These are phyloP conservation scores for Auriscalpium orientale DNA, from an alignment of 768 basidiomycete species.

Conservation along the genomic window DNA sequence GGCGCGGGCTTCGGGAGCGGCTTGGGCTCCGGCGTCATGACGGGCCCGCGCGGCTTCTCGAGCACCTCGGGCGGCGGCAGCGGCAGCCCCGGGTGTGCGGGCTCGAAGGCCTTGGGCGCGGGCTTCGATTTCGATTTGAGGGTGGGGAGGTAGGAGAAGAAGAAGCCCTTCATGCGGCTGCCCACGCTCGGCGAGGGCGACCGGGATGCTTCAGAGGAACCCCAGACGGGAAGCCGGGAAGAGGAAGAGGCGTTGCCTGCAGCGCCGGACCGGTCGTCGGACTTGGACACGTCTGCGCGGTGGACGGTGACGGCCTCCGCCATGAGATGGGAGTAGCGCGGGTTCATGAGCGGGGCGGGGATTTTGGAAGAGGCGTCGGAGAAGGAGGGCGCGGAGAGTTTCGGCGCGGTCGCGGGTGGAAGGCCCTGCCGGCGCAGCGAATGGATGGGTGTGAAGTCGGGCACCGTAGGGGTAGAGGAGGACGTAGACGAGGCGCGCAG, in stretches of 20 bases:
- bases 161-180: conserved; percentile 46
- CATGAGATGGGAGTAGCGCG: conserved; percentile 50
- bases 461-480: conserved; percentile 33
- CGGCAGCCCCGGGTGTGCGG: conserved; percentile 36
- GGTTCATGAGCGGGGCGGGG: conserved; percentile 41
- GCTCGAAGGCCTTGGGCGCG: conserved; percentile 14
- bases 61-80: conserved; percentile 49
- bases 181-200: conserved; percentile 31
- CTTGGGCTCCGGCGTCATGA: conserved; percentile 51
- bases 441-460: conserved; percentile 44
- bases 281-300: conserved; percentile 2
- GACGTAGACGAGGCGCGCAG: conserved; percentile 20
- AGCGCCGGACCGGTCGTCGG: background rate
- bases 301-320: conserved; percentile 43
- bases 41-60: conserved; percentile 43
- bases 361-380: conserved; percentile 21
- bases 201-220: background rate
- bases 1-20: conserved; percentile 36
- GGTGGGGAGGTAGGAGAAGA: conserved; percentile 55
- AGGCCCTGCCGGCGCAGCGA: conserved; percentile 11
- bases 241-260: background rate
- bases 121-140: conserved; percentile 31
- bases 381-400: conserved; percentile 26
- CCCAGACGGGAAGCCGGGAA: background rate
- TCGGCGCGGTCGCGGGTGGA: conserved; percentile 14